These are phyloP conservation scores for Pistacia atlantica DNA, from an alignment of 345 rosid species.

Conservation along the genomic window DNA sequence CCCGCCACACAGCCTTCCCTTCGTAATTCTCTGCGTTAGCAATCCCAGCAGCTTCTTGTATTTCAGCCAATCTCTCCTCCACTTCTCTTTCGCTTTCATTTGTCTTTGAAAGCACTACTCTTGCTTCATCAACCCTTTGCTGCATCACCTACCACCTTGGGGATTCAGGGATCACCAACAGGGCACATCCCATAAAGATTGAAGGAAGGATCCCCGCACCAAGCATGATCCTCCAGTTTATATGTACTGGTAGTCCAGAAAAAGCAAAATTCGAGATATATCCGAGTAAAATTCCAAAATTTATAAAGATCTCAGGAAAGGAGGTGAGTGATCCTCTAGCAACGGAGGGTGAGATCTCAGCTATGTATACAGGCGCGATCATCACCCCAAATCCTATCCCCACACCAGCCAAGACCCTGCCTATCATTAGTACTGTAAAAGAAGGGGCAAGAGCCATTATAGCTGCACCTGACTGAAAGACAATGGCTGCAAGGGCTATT, in stretches of 20 bases:
- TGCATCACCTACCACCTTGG: slow-evolving; percentile 72
- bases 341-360: slow-evolving; percentile 55
- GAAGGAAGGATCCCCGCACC: slow-evolving; percentile 64
- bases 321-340: slow-evolving; percentile 62
- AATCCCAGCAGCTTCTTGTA: slow-evolving; percentile 44
- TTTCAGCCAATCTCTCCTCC: slow-evolving; percentile 59
- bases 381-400: slow-evolving; percentile 65
- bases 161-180: slow-evolving; percentile 64
- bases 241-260: slow-evolving; percentile 43
- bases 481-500: slow-evolving; percentile 45
- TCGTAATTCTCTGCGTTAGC: slow-evolving; percentile 28
- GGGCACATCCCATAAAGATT: slow-evolving; percentile 48
- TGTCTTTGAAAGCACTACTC: slow-evolving; percentile 50
- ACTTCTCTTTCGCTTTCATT: slow-evolving; percentile 46
- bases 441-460: slow-evolving; percentile 57
- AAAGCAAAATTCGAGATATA: slow-evolving; percentile 59
- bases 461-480: slow-evolving; percentile 56
- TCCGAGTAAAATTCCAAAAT: slow-evolving; percentile 68
- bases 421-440: slow-evolving; percentile 42
- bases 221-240: slow-evolving; percentile 67
- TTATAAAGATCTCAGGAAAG: slow-evolving; percentile 66
- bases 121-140: slow-evolving; percentile 51
- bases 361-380: slow-evolving; percentile 65
- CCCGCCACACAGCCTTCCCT: slow-evolving; percentile 51
- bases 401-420: slow-evolving; percentile 53